These are phyloP conservation scores for Symbiotaphrina buchneri DNA, from an alignment of 495 filamentous ascomycete species.

Conservation along the genomic window DNA sequence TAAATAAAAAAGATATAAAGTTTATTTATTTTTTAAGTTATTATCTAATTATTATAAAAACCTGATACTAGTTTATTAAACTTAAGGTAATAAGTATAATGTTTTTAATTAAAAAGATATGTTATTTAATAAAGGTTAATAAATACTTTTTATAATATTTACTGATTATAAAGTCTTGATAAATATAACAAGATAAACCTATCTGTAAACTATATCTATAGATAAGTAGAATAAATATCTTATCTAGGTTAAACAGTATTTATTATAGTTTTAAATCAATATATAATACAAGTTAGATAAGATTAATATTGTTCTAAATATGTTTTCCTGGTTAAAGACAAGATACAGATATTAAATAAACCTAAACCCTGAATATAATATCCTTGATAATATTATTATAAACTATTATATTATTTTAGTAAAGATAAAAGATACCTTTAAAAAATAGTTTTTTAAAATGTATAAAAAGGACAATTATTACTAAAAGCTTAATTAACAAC, in stretches of 20 bases:
- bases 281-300: slow-evolving; percentile 1
- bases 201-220: background rate
- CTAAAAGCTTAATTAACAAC: no score
- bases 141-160: background rate
- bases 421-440: background rate
- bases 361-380: background rate
- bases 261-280: background rate
- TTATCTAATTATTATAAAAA: background rate
- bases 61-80: background rate
- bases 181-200: background rate
- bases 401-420: background rate
- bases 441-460: no score
- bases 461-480: no score
- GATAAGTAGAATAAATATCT: background rate
- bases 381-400: background rate
- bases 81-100: background rate
- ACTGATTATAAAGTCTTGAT: background rate
- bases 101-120: background rate
- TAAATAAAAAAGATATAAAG: slow-evolving; percentile 1
- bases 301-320: background rate
- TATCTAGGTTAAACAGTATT: background rate
- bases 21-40: background rate
- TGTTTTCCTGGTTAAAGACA: background rate
- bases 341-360: background rate
- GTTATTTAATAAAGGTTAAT: no score